Evolutionary conservation across 1,284 basidiomycete species (phyloP), one percentile per base, ranked within the genome.

Genomic region (Phlebopus sp.): DNA sequence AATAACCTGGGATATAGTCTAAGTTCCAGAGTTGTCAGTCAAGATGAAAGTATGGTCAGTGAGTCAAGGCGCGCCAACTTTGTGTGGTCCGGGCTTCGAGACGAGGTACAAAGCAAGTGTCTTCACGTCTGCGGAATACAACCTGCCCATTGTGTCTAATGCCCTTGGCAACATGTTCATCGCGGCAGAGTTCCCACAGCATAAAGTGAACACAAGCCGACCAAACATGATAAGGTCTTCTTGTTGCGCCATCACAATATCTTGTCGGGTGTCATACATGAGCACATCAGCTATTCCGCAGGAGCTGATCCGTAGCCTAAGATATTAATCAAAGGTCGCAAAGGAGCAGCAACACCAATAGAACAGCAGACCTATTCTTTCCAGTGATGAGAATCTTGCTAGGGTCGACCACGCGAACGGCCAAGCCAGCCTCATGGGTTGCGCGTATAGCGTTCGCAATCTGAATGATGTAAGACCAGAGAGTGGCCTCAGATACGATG

Each of bases 381-480:
- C 90, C 88, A 0, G 93, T 97, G 37, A 96, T 70, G 40, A 99
- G 62, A 41, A 99, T 81, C 71, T 97, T 97, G 41, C 85, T 90
- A 5, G 86, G 80, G 57, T 98, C 94, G 35, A 99, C 72, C 68
- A 86, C 85, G 42, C 93, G 76, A 23, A 93, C 80, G 0, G 95
- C 90, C 37, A 94, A 72, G 0, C 92, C 90, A 1, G 79, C 79
- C 38, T 85, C 86, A 63, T 99, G 97, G 1, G 92, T 84, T 25
- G 79, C 81, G 66, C 89, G 93, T 65, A 99, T 81, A 0, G 91
- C 94, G 54, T 82, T 86, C 2, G 89, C 86, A 46, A 99, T 82
- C 68, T 99, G 96, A 30, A 92, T 81, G 43, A 97, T 81, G 62
- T 96, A 99, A 14, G 88, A 90, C 96, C 97, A 99, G 10, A 99